These are phyloP conservation scores for Pinus taeda DNA, from an alignment of 75 land plant genomes.

Conservation along the genomic window DNA sequence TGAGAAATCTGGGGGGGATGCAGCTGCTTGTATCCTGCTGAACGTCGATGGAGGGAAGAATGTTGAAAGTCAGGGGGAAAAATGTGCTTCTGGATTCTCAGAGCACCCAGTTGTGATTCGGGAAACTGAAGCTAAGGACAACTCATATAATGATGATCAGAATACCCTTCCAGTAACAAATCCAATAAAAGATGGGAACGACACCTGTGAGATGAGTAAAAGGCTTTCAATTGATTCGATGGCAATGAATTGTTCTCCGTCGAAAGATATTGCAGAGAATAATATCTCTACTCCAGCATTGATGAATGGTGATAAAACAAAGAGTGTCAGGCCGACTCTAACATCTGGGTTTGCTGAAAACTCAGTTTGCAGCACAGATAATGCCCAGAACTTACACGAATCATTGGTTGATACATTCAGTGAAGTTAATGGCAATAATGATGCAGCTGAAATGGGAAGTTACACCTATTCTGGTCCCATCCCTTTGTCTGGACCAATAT, in stretches of 20 bases:
- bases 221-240: not conserved
- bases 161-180: not conserved
- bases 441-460: not conserved
- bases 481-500: conserved; percentile 11
- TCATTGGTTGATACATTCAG: not conserved
- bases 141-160: not conserved
- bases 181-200: not conserved
- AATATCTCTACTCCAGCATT: not conserved
- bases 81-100: not conserved
- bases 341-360: not conserved
- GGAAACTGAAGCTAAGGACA: not conserved
- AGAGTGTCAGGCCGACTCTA: not conserved
- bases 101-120: not conserved
- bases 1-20: not conserved
- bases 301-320: not conserved
- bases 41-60: not conserved
- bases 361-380: not conserved
- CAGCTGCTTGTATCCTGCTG: not conserved
- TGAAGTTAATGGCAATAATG: conserved; percentile 7
- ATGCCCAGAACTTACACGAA: not conserved
- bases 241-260: not conserved
- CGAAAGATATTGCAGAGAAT: not conserved
- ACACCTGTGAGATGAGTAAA: not conserved
- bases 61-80: not conserved
- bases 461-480: conserved; percentile 11